Evolutionary conservation across 2,329 filamentous ascomycete species (phyloP).

Genomic region (Diaporthe longicolla): DNA sequence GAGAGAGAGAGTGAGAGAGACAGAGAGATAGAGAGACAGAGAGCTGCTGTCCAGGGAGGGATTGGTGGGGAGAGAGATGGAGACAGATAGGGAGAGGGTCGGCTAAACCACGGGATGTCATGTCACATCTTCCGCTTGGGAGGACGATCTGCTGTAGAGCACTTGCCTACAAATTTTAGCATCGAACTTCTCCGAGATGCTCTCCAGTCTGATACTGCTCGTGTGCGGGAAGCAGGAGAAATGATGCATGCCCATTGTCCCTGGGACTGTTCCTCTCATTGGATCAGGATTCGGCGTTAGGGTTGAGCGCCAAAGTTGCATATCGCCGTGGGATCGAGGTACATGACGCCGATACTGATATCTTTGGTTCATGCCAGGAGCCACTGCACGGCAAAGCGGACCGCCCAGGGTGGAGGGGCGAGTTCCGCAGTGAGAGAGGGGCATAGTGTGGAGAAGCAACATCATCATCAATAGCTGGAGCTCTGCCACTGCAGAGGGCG

Average conservation of each 20-base stretch:
- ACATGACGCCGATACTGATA: neutral
- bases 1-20: no score
- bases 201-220: neutral
- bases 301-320: neutral
- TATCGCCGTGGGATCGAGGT: neutral
- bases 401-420: slow-evolving; percentile 12
- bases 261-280: neutral
- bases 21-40: no score
- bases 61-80: neutral
- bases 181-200: neutral
- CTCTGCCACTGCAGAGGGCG: neutral
- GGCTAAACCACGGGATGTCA: neutral
- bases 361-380: neutral
- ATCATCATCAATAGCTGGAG: slow-evolving; percentile 14
- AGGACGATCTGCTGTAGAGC: neutral
- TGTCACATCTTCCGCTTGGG: neutral
- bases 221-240: neutral
- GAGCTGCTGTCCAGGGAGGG: neutral
- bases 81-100: neutral
- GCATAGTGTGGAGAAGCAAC: slow-evolving; percentile 20
- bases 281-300: neutral
- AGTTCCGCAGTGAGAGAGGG: slow-evolving; percentile 10
- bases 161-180: neutral
- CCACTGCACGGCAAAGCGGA: neutral
- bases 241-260: neutral